phyloP scores from a whole-genome alignment of 73 alveolate genomes.

The Blepharisma japonicum region DNA sequence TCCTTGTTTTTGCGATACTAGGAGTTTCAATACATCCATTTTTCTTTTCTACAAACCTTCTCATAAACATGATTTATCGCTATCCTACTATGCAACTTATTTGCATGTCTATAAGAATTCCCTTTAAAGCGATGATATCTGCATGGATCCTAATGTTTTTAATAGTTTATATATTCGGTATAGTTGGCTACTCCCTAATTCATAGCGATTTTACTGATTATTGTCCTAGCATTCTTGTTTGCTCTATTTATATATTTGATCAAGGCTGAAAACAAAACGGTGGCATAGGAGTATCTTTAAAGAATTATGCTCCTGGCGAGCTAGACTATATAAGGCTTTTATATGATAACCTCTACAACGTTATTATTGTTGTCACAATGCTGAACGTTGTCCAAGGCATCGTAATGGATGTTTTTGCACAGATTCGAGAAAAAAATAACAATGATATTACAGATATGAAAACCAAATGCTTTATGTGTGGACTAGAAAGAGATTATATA shows the following conservation, averaged over 20 bases:
- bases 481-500: constrained; percentile 79
- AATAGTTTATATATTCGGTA: constrained; percentile 45
- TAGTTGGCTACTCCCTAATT: constrained; percentile 35
- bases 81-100: constrained; percentile 48
- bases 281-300: constrained; percentile 77
- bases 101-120: constrained; percentile 46
- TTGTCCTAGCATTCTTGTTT: constrained; percentile 71
- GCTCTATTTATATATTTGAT: constrained; percentile 77
- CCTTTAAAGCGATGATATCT: constrained; percentile 46
- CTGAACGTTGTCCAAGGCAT: constrained; percentile 95
- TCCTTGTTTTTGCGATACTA: constrained; percentile 42
- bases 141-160: constrained; percentile 42
- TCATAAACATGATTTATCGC: constrained; percentile 41
- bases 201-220: constrained; percentile 71
- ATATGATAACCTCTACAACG: constrained; percentile 84
- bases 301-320: constrained; percentile 41
- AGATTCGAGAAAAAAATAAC: constrained; percentile 81
- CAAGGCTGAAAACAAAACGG: constrained; percentile 91
- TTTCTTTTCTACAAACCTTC: constrained; percentile 54
- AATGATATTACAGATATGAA: constrained; percentile 78
- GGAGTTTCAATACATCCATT: constrained; percentile 52
- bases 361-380: constrained; percentile 78
- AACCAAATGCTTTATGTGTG: constrained; percentile 88
- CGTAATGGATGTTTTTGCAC: constrained; percentile 94
- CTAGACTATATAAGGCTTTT: constrained; percentile 53